Conservation (phyloP, 129 eudicot genomes). For the Gnaphalium uliginosum region DNA sequence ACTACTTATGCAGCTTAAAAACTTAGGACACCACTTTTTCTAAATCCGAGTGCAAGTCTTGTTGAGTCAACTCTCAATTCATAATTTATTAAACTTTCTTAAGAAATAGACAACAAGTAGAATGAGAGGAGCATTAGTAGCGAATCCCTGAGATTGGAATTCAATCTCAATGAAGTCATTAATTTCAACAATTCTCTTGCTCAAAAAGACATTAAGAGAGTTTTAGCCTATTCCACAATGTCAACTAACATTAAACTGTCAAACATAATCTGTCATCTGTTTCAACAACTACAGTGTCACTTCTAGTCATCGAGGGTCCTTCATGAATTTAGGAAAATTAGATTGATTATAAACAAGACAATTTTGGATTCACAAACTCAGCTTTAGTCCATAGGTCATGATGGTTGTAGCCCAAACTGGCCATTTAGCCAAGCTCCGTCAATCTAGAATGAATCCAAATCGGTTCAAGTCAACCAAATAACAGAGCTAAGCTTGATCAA, state of each 20-base stretch:
- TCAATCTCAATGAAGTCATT: too few species aligned
- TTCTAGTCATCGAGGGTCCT: background rate
- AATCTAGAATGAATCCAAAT: background rate
- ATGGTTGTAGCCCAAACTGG: background rate
- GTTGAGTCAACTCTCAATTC: too few species aligned
- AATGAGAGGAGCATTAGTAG: too few species aligned
- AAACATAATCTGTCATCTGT: background rate
- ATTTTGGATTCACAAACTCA: background rate
- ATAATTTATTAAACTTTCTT: too few species aligned
- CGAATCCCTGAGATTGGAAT: too few species aligned
- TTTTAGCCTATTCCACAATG: too few species aligned
- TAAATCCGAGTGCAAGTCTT: too few species aligned
- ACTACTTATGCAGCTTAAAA: too few species aligned
- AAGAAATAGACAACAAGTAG: too few species aligned
- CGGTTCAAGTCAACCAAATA: background rate
- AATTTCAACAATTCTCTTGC: too few species aligned
- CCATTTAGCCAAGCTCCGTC: background rate
- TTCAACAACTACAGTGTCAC: background rate
- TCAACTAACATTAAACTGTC: background rate
- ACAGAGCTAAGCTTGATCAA: background rate
- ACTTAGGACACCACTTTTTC: too few species aligned
- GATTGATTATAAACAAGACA: background rate
- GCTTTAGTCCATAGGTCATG: background rate
- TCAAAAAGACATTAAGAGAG: too few species aligned
- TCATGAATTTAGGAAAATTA: background rate